These are phyloP conservation scores for Rutstroemia sydowiana DNA, from an alignment of 2,329 filamentous ascomycete species.

Conservation along the genomic window DNA sequence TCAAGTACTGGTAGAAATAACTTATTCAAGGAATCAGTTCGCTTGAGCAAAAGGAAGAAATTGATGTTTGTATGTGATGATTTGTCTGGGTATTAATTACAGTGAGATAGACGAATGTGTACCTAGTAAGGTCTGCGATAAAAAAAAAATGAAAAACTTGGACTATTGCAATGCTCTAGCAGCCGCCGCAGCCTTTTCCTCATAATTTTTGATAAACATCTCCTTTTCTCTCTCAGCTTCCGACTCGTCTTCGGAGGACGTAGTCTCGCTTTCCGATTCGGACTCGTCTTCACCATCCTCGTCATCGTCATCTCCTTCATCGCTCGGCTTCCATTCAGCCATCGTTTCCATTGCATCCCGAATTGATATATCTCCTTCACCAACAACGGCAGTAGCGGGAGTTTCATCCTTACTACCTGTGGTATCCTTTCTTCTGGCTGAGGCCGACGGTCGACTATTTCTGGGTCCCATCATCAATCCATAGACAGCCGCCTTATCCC, in stretches of 20 bases:
- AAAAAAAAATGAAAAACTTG: no score
- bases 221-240: slow-evolving; percentile 10
- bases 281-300: slow-evolving; percentile 1
- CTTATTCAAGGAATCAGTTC: no score
- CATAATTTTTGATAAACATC: slow-evolving; percentile 8
- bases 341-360: not conserved
- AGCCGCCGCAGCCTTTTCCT: not conserved
- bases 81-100: no score
- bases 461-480: slow-evolving; percentile 5
- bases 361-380: not conserved
- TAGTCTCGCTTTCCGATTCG: slow-evolving; percentile 7
- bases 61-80: no score
- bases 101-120: no score
- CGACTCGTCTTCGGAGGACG: slow-evolving; percentile 5
- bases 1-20: no score
- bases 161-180: not conserved
- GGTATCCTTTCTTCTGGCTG: not conserved
- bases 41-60: no score
- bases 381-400: not conserved
- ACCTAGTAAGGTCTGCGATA: no score
- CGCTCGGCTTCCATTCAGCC: not conserved
- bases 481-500: not conserved
- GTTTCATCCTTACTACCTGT: not conserved
- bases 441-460: not conserved
- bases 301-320: not conserved